phyloP scores from a whole-genome alignment of 2,329 filamentous ascomycete genomes.

The Tolypocladium pustulatum region DNA sequence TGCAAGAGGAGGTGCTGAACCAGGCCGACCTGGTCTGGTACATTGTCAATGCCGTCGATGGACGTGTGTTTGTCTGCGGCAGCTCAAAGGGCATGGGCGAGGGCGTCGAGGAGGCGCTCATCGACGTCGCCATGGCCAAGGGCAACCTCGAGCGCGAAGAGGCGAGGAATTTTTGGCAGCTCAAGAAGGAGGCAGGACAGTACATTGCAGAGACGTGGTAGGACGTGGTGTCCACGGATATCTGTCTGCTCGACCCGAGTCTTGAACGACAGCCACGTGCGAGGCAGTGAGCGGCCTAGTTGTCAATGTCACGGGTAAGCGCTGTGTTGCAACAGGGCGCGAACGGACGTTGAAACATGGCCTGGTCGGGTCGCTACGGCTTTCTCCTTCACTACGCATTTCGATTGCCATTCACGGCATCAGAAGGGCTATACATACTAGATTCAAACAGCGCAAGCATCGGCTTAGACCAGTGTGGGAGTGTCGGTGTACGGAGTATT shows the following conservation, averaged over 20 bases:
- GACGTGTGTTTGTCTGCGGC: constrained; percentile 91
- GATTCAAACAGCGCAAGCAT: background rate
- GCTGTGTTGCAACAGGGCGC: too few relatives aligned
- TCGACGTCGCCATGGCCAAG: constrained; percentile 88
- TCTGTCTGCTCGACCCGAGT: background rate
- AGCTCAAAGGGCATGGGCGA: constrained; percentile 96
- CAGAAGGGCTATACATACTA: background rate
- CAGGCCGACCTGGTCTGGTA: constrained; percentile 98
- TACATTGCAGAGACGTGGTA: constrained; percentile 82
- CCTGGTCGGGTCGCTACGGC: background rate
- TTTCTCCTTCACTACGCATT: background rate
- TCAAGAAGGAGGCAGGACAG: constrained; percentile 86
- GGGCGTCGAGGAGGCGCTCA: constrained; percentile 77
- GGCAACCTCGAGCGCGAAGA: constrained; percentile 76
- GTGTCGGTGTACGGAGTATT: background rate
- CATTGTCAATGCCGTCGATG: constrained; percentile 92
- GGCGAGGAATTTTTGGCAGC: constrained; percentile 77
- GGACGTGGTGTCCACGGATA: background rate
- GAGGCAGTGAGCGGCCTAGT: background rate
- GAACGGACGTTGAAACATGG: too few relatives aligned
- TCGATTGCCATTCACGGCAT: background rate
- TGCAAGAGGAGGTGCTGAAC: constrained; percentile 85
- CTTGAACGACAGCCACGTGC: background rate
- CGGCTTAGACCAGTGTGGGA: background rate
- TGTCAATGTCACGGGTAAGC: too few relatives aligned